These are phyloP conservation scores for Wickerhamomyces sp. DNA, from an alignment of 1,139 yeast species.

Conservation along the genomic window DNA sequence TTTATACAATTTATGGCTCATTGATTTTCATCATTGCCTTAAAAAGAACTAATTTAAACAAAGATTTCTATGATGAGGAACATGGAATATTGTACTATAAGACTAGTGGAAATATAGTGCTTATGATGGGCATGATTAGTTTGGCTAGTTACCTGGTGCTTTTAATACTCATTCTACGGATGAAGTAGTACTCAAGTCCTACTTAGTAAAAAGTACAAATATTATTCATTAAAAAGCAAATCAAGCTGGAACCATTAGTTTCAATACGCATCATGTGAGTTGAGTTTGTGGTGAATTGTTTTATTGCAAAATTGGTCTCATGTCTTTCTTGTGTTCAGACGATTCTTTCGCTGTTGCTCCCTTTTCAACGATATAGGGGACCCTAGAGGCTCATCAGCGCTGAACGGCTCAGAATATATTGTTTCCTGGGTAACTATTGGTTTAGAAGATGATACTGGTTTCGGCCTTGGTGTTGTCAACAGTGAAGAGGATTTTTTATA, in stretches of 20 bases:
- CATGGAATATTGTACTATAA: conserved; percentile 13
- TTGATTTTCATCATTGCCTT: conserved; percentile 15
- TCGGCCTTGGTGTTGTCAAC: conserved; percentile 9
- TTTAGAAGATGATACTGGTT: conserved; percentile 6
- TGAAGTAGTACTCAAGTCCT: conserved; percentile 4
- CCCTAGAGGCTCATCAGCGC: conserved; percentile 8
- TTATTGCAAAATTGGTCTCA: neutral
- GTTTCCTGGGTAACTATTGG: conserved; percentile 21
- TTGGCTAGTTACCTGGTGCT: conserved; percentile 12
- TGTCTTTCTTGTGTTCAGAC: neutral
- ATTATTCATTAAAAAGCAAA: neutral
- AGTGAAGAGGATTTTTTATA: conserved; percentile 17
- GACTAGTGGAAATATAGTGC: conserved; percentile 22
- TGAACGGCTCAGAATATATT: conserved; percentile 19
- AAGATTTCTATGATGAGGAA: conserved; percentile 13
- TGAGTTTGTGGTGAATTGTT: neutral
- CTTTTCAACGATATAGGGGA: neutral
- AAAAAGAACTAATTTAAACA: conserved; percentile 12
- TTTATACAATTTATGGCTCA: conserved; percentile 20
- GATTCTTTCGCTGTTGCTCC: neutral
- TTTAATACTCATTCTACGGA: conserved; percentile 16
- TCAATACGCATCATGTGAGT: neutral
- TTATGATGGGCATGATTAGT: conserved; percentile 14
- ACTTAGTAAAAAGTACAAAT: neutral
- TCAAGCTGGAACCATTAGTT: neutral